A percentile compares a stretch with the other conserved stretches of the same genome.
phyloP scores from a whole-genome alignment of 306 rosid species.

The Macrotyloma uniflorum region DNA sequence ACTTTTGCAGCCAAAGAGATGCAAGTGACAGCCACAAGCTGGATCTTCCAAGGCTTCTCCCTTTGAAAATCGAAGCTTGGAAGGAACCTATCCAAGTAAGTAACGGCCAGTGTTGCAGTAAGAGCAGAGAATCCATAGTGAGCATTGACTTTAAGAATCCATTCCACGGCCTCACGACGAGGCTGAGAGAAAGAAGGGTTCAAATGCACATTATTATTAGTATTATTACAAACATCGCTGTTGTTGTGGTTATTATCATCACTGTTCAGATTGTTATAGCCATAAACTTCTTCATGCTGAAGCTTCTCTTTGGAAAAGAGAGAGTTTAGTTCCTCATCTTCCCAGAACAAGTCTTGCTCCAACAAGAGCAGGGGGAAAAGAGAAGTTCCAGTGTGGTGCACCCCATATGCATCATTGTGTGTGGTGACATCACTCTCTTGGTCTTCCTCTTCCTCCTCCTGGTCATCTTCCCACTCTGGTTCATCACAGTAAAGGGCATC shows the following conservation, averaged over 20 bases:
- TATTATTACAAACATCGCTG: not conserved
- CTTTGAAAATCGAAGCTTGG: slow-evolving; percentile 64
- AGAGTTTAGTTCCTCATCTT: slow-evolving; percentile 70
- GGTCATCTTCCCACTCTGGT: slow-evolving; percentile 68
- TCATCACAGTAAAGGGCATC: slow-evolving; percentile 86
- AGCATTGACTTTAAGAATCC: slow-evolving; percentile 83
- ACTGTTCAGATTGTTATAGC: slow-evolving; percentile 3
- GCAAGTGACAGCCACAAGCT: slow-evolving; percentile 89
- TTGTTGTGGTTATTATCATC: not conserved
- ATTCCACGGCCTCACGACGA: slow-evolving; percentile 68
- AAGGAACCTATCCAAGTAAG: slow-evolving; percentile 76
- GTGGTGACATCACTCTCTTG: slow-evolving; percentile 48
- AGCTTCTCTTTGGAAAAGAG: slow-evolving; percentile 68
- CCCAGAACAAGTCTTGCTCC: slow-evolving; percentile 77
- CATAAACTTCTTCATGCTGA: slow-evolving; percentile 43
- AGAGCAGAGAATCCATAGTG: slow-evolving; percentile 77
- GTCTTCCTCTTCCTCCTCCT: slow-evolving; percentile 34
- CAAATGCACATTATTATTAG: not conserved
- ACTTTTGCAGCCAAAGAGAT: slow-evolving; percentile 94
- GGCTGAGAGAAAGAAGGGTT: slow-evolving; percentile 38
- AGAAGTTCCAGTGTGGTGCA: slow-evolving; percentile 3
- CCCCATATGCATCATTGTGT: not conserved
- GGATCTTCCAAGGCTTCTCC: slow-evolving; percentile 88
- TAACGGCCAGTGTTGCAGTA: slow-evolving; percentile 81
- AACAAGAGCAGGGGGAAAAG: slow-evolving; percentile 53